A percentile compares a stretch with the other conserved stretches of the same genome.
Conservation (phyloP, 2,329 filamentous ascomycete species). For the Diaporthe ilicicola region DNA sequence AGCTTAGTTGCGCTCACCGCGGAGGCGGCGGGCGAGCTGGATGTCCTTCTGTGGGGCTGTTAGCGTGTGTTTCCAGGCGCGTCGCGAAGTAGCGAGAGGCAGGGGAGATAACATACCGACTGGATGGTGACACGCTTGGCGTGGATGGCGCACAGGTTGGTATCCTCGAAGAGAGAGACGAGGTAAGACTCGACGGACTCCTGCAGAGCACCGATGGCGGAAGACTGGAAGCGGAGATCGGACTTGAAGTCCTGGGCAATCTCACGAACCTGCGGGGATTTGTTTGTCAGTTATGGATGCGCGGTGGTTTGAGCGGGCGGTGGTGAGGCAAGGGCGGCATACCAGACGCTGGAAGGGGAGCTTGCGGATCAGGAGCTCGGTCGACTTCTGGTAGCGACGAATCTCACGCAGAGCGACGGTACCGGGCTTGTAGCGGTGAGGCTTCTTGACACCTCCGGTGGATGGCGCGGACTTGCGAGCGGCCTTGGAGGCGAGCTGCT, state of each 20-base stretch:
- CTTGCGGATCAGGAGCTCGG: slow-evolving; percentile 95
- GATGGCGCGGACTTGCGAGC: slow-evolving; percentile 98
- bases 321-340: slow-evolving; percentile 42
- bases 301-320: neutral
- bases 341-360: slow-evolving; percentile 96
- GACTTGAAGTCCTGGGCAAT: slow-evolving; percentile 97
- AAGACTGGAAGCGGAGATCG: slow-evolving; percentile 96
- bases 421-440: slow-evolving; percentile 88
- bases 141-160: slow-evolving; percentile 98
- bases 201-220: slow-evolving; percentile 95
- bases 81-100: neutral
- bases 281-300: slow-evolving; percentile 36
- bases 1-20: slow-evolving; percentile 87
- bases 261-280: slow-evolving; percentile 78
- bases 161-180: slow-evolving; percentile 97
- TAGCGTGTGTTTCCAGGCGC: slow-evolving; percentile 39
- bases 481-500: slow-evolving; percentile 99
- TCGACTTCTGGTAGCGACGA: slow-evolving; percentile 96
- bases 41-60: slow-evolving; percentile 79
- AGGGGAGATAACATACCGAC: slow-evolving; percentile 55
- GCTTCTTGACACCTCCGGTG: slow-evolving; percentile 97
- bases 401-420: slow-evolving; percentile 99
- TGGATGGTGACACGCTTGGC: slow-evolving; percentile 99
- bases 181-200: slow-evolving; percentile 99
- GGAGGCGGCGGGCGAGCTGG: slow-evolving; percentile 93